These are phyloP conservation scores for Amaranthus hypochondriacus DNA, from an alignment of 148 eudicot species.

Conservation along the genomic window DNA sequence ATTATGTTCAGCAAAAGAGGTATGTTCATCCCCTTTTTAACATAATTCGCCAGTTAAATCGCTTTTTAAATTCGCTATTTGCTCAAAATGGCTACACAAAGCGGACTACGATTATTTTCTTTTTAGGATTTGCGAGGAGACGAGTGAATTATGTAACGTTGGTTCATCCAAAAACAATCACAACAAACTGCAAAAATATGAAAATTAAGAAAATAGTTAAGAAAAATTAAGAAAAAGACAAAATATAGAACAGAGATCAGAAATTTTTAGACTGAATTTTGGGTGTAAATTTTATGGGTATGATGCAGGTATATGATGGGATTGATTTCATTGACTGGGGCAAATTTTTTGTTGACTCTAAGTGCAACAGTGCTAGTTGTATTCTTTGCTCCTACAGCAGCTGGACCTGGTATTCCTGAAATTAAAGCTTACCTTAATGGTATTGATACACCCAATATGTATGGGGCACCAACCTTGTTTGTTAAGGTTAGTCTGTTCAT, in stretches of 20 bases:
- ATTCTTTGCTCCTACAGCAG: conserved; percentile 83
- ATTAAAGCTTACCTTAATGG: conserved; percentile 91
- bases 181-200: too few relatives aligned
- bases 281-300: conserved; percentile 15
- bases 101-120: too few relatives aligned
- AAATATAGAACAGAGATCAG: not conserved
- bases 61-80: too few relatives aligned
- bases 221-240: not conserved
- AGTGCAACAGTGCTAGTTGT: conserved; percentile 63
- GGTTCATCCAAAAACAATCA: too few relatives aligned
- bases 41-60: too few relatives aligned
- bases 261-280: not conserved
- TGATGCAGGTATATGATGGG: conserved; percentile 67
- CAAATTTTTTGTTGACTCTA: conserved; percentile 55
- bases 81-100: too few relatives aligned
- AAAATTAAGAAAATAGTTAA: too few relatives aligned
- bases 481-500: conserved; percentile 58
- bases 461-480: conserved; percentile 72
- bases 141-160: too few relatives aligned
- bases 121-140: too few relatives aligned
- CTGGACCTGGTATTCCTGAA: conserved; percentile 92
- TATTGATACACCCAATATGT: conserved; percentile 83
- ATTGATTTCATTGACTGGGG: conserved; percentile 44
- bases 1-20: conserved; percentile 30
- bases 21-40: not conserved